Evolutionary conservation across 305 asterid genomes (phyloP).

Genomic region (Solanum chacoense): DNA sequence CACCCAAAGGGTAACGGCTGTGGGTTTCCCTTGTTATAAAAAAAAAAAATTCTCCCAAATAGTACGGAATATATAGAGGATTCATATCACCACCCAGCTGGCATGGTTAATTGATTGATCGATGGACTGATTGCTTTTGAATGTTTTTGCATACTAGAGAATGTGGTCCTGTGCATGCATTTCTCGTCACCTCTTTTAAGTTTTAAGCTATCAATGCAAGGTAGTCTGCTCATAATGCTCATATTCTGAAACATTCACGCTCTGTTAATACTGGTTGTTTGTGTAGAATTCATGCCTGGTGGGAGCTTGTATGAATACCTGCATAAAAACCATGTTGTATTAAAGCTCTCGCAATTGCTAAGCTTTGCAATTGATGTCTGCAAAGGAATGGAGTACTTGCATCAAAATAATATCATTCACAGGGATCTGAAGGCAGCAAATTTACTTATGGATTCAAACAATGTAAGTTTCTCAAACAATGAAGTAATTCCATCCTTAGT

Average conservation of each 20-base stretch:
- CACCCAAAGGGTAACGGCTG: no score
- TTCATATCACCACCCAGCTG: neutral
- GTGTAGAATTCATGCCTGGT: slow-evolving; percentile 80
- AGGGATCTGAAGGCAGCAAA: slow-evolving; percentile 90
- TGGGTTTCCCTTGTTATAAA: no score
- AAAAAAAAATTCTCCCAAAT: neutral
- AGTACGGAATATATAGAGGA: neutral
- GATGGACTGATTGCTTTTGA: neutral
- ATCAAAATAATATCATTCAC: slow-evolving; percentile 68
- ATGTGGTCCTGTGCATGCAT: neutral
- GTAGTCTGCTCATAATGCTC: neutral
- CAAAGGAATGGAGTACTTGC: slow-evolving; percentile 93
- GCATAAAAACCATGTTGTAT: slow-evolving; percentile 42
- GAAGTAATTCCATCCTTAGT: neutral
- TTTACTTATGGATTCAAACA: slow-evolving; percentile 57
- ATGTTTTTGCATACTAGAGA: neutral
- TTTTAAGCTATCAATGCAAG: neutral
- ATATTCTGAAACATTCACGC: neutral
- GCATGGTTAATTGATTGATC: neutral
- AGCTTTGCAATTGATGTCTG: slow-evolving; percentile 81
- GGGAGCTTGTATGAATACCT: slow-evolving; percentile 80
- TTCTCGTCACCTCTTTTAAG: neutral
- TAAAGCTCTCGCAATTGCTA: slow-evolving; percentile 63
- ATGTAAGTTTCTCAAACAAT: slow-evolving; percentile 30
- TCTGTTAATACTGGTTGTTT: slow-evolving; percentile 13